A percentile compares a stretch with the other conserved stretches of the same genome.
Evolutionary conservation across 257 asterid species (phyloP).

Genomic region (Solanum sitiens): DNA sequence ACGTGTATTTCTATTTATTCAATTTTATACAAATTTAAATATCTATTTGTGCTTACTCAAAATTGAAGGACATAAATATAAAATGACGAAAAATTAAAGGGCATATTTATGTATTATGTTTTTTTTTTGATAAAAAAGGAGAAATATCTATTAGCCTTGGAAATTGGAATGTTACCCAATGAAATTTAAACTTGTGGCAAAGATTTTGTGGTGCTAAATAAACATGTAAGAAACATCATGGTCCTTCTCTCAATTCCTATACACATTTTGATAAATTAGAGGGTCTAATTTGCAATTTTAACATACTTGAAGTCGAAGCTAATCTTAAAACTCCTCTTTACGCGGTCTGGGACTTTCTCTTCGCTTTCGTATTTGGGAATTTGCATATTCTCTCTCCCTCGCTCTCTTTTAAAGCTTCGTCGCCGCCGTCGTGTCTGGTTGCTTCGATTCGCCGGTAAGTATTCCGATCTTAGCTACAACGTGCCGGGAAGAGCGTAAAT

Average conservation of each 20-base stretch:
- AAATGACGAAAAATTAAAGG: no score
- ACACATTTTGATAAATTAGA: not conserved
- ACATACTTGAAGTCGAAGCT: not conserved
- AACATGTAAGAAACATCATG: no score
- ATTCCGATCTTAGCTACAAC: not conserved
- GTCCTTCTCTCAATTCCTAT: not conserved
- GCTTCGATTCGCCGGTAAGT: not conserved
- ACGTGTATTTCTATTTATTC: no score
- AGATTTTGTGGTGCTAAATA: no score
- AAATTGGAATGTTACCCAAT: no score
- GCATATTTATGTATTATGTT: no score
- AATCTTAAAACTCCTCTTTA: not conserved
- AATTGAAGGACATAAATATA: no score
- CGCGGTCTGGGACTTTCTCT: not conserved
- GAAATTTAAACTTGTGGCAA: no score
- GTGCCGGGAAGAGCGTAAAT: not conserved
- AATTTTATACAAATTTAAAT: no score
- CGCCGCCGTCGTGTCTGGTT: not conserved
- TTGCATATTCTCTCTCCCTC: conserved; percentile 2
- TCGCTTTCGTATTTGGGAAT: not conserved
- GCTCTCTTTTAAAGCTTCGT: conserved; percentile 6
- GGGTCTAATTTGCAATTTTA: not conserved
- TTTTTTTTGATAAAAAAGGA: no score
- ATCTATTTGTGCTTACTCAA: no score
- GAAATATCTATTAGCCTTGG: no score